phyloP scores from a whole-genome alignment of 23 red algal genomes.

The Gracilaria gracilis region DNA sequence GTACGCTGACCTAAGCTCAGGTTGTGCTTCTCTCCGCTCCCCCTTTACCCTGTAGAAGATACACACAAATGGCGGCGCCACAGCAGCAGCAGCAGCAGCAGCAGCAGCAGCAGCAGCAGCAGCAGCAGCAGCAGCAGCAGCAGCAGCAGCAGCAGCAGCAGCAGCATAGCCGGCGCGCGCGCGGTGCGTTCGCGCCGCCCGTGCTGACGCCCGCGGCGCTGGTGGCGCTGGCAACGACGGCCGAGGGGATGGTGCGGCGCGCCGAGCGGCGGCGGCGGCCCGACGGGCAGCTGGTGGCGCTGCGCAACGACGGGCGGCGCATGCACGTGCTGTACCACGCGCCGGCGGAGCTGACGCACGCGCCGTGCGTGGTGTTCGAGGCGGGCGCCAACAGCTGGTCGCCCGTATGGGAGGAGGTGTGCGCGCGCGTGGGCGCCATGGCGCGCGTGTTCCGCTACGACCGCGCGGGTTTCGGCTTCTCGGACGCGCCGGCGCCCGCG shows the following conservation, averaged over 20 bases:
- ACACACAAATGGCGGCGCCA: too few relatives aligned
- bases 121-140: too few relatives aligned
- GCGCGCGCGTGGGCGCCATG: background rate
- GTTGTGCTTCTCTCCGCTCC: too few relatives aligned
- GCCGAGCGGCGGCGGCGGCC: slow-evolving; percentile 28
- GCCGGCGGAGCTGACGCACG: background rate
- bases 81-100: too few relatives aligned
- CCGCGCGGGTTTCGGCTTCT: slow-evolving; percentile 49
- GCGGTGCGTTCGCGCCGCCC: slow-evolving; percentile 3
- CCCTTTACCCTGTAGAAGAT: too few relatives aligned
- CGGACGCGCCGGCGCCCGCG: background rate
- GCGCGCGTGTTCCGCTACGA: slow-evolving; percentile 63
- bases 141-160: too few relatives aligned
- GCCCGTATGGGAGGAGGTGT: slow-evolving; percentile 43
- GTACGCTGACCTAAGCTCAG: too few relatives aligned
- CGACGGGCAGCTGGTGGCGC: background rate
- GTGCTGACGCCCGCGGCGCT: slow-evolving; percentile 27
- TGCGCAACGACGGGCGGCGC: slow-evolving; percentile 15
- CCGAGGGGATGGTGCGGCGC: slow-evolving; percentile 8
- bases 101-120: too few relatives aligned
- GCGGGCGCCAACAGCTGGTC: slow-evolving; percentile 61
- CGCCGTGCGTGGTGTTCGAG: slow-evolving; percentile 58
- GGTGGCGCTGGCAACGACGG: slow-evolving; percentile 9
- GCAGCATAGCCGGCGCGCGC: too few relatives aligned
- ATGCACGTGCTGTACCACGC: slow-evolving; percentile 49